Percentiles rank a stretch among this genome's conserved stretches.
These are phyloP conservation scores for Sphagnum tenellum DNA, from an alignment of 225 moss, liverwort and hornwort genomes.

Conservation along the genomic window DNA sequence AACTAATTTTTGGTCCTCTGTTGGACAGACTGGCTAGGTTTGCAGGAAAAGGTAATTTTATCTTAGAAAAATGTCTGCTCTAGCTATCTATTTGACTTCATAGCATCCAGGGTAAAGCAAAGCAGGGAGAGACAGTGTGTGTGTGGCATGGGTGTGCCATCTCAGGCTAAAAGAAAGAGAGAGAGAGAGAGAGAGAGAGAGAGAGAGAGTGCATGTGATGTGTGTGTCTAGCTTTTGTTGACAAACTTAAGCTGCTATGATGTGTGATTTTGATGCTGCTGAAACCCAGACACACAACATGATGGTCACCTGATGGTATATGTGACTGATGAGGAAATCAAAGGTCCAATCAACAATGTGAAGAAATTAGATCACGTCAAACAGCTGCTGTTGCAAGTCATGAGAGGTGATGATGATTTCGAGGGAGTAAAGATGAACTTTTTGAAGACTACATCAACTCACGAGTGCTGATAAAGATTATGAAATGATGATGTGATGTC, in stretches of 20 bases:
- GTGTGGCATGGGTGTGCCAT: no score
- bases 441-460: slow-evolving; percentile 51
- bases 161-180: no score
- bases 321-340: slow-evolving; percentile 70
- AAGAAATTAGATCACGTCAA: slow-evolving; percentile 37
- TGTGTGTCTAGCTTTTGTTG: no score
- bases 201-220: no score
- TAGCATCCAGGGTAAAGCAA: no score
- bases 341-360: slow-evolving; percentile 57
- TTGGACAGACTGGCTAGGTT: no score
- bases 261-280: slow-evolving; percentile 72
- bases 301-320: slow-evolving; percentile 84
- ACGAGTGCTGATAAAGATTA: slow-evolving; percentile 49
- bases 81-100: no score
- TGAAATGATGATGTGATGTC: slow-evolving; percentile 7
- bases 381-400: slow-evolving; percentile 36
- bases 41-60: no score
- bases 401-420: slow-evolving; percentile 35
- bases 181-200: no score
- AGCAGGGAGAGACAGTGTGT: no score
- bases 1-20: no score
- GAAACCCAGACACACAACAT: slow-evolving; percentile 91
- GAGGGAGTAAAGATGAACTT: slow-evolving; percentile 28
- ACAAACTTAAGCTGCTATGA: slow-evolving; percentile 13
- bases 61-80: no score